phyloP scores from a whole-genome alignment of 768 basidiomycete species.

The Suillus occidentalis region DNA sequence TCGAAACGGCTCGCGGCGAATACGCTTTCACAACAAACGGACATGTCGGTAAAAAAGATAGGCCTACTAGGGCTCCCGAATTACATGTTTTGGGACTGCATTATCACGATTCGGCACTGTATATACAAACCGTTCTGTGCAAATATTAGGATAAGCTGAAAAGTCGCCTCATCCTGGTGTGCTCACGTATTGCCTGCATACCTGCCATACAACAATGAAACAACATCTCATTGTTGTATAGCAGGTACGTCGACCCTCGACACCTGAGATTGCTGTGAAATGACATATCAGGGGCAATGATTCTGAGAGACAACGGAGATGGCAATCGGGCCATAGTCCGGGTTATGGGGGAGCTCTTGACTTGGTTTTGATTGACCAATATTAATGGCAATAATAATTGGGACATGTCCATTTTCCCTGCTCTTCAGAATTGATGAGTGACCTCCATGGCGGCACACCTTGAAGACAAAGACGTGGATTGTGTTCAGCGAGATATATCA shows the following conservation, averaged over 20 bases:
- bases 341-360: constrained; percentile 51
- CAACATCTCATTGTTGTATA: no score
- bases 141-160: constrained; percentile 36
- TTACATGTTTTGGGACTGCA: not conserved
- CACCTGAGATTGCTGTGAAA: not conserved
- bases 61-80: not conserved
- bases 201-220: no score
- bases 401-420: constrained; percentile 52
- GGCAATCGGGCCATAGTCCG: constrained; percentile 49
- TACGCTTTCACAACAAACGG: constrained; percentile 3
- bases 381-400: constrained; percentile 25
- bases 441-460: not conserved
- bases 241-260: constrained; percentile 25
- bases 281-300: constrained; percentile 55
- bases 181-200: constrained; percentile 51
- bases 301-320: constrained; percentile 60
- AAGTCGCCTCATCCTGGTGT: not conserved
- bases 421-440: constrained; percentile 36
- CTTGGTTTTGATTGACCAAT: constrained; percentile 38
- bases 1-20: constrained; percentile 22
- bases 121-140: constrained; percentile 47
- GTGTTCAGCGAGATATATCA: constrained; percentile 53
- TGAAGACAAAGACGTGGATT: constrained; percentile 61
- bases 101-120: constrained; percentile 51
- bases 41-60: not conserved